A percentile compares a stretch with the other conserved stretches of the same genome.
These are phyloP conservation scores for Aspergillus quadricinctus DNA, from an alignment of 2,329 filamentous ascomycete species.

Conservation along the genomic window DNA sequence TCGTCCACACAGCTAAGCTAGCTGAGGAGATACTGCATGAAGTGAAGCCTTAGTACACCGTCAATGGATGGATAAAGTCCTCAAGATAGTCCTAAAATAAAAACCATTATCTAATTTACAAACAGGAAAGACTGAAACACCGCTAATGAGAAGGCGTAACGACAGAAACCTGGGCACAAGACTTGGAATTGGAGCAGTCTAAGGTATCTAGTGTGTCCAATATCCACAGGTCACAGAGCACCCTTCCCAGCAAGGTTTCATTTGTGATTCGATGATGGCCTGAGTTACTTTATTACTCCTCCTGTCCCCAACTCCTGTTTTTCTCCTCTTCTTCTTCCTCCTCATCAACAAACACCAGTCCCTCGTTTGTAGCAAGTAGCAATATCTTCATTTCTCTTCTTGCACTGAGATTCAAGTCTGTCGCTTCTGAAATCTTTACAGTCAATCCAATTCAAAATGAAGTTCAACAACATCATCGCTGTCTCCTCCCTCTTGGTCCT, in stretches of 20 bases:
- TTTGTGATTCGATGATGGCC: not conserved
- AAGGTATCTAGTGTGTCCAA: not conserved
- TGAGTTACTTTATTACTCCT: slow-evolving; percentile 2
- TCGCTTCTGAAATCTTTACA: slow-evolving; percentile 5
- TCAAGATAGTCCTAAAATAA: not conserved
- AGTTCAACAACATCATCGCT: slow-evolving; percentile 39
- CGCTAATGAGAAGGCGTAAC: slow-evolving; percentile 15
- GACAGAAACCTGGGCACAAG: not conserved
- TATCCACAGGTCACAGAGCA: not conserved
- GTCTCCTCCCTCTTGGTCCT: slow-evolving; percentile 43
- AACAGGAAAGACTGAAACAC: slow-evolving; percentile 14
- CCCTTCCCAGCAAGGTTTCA: not conserved
- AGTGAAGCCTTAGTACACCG: not conserved
- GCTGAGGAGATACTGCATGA: not conserved
- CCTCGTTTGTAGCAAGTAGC: slow-evolving; percentile 7
- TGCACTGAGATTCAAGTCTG: slow-evolving; percentile 7
- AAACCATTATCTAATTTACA: not conserved
- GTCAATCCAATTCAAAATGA: slow-evolving; percentile 28
- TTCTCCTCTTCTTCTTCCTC: slow-evolving; percentile 7
- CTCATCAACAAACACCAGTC: slow-evolving; percentile 4
- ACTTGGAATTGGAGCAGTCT: not conserved
- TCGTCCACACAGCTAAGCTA: not conserved
- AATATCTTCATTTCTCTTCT: not conserved
- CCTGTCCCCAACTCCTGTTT: slow-evolving; percentile 5
- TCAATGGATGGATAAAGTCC: not conserved